These are phyloP conservation scores for Eucalyptus polyanthemos DNA, from an alignment of 345 rosid species.

Conservation along the genomic window DNA sequence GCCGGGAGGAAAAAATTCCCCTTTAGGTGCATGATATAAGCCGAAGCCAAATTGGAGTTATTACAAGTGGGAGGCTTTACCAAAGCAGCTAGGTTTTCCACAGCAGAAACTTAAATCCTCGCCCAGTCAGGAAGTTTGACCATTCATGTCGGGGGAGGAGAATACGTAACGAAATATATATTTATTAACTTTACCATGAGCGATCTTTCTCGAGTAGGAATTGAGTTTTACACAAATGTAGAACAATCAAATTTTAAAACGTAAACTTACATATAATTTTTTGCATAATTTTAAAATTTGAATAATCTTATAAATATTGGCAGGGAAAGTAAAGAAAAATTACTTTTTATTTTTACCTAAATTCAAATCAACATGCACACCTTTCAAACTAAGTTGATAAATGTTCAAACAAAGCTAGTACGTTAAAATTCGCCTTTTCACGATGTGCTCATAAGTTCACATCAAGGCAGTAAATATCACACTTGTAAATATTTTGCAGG, in stretches of 20 bases:
- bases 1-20: too few relatives aligned
- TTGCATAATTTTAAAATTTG: too few relatives aligned
- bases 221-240: neutral
- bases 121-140: neutral
- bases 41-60: too few relatives aligned
- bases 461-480: neutral
- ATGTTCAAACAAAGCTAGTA: neutral
- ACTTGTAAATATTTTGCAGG: neutral
- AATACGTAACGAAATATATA: neutral
- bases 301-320: too few relatives aligned
- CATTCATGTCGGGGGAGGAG: neutral
- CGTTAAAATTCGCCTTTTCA: too few relatives aligned
- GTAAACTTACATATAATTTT: neutral
- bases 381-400: neutral
- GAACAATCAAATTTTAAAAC: too few relatives aligned
- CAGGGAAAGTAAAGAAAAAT: neutral
- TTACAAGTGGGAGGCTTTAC: too few relatives aligned
- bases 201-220: neutral
- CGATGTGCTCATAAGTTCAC: neutral
- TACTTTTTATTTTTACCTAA: too few relatives aligned
- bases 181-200: neutral
- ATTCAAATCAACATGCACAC: neutral
- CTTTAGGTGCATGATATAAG: too few relatives aligned
- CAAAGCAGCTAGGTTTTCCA: too few relatives aligned
- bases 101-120: neutral